Conservation (phyloP, 2,329 filamentous ascomycete species). For the Sclerotinia nivalis region DNA sequence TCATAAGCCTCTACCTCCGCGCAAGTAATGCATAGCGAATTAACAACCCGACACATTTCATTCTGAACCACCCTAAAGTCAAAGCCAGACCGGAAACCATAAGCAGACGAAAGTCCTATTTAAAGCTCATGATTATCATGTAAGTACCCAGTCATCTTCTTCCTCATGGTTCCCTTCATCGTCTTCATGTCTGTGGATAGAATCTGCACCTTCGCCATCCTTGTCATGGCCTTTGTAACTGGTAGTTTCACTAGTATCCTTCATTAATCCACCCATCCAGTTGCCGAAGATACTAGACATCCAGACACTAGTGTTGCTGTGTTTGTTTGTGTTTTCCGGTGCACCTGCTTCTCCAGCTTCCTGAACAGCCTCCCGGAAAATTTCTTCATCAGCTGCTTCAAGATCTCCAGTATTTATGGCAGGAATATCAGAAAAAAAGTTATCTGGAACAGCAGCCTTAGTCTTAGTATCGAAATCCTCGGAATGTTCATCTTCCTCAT, state of each 20-base stretch:
- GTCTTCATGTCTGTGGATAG: not conserved
- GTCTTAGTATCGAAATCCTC: not conserved
- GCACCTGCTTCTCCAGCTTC: not conserved
- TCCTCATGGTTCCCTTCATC: not conserved
- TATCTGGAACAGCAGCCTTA: too few species aligned
- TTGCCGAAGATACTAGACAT: too few species aligned
- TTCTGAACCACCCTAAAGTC: too few species aligned
- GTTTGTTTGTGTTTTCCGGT: not conserved
- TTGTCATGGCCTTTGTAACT: too few species aligned
- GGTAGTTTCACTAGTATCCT: too few species aligned
- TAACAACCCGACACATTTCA: not conserved
- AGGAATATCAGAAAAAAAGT: not conserved
- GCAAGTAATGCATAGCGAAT: not conserved
- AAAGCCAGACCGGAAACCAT: not conserved
- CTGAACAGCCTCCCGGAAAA: too few species aligned
- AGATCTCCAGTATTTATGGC: not conserved
- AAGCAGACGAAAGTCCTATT: fast-evolving
- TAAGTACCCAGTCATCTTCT: not conserved
- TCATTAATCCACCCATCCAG: too few species aligned
- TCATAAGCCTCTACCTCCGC: not conserved
- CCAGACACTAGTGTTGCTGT: too few species aligned
- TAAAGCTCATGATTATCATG: not conserved
- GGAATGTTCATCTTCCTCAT: not conserved
- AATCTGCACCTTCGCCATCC: too few species aligned
- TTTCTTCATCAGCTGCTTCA: not conserved